Evolutionary conservation across 768 basidiomycete genomes (phyloP).

Genomic region (Sporobolomyces roseus): DNA sequence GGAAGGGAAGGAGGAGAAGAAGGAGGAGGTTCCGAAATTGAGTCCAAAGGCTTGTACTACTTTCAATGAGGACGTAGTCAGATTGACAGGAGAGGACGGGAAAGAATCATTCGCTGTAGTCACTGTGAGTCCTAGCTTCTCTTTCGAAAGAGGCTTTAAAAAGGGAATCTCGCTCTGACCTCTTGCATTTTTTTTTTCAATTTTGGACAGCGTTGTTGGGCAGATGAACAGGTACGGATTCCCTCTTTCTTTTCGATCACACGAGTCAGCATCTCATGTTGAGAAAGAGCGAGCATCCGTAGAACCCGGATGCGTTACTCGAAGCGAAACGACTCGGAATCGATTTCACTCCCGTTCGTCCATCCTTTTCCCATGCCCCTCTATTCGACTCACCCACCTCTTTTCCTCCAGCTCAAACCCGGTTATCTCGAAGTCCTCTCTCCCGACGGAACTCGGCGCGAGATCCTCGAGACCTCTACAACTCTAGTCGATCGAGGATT

Average conservation of each 20-base stretch:
- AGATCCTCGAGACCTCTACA: slow-evolving; percentile 15
- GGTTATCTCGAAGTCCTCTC: slow-evolving; percentile 36
- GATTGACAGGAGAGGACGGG: not conserved
- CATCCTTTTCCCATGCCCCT: too few relatives aligned
- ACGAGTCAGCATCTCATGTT: too few relatives aligned
- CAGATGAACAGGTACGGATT: slow-evolving; percentile 40
- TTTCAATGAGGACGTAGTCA: slow-evolving; percentile 36
- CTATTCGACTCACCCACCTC: not conserved
- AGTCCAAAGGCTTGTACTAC: not conserved
- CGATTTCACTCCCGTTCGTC: slow-evolving; percentile 25
- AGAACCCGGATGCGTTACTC: slow-evolving; percentile 14
- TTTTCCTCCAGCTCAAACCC: slow-evolving; percentile 18
- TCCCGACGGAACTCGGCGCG: slow-evolving; percentile 16
- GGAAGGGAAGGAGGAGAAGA: not conserved
- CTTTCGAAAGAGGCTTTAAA: too few relatives aligned
- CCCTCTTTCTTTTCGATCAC: too few relatives aligned
- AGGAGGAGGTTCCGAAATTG: not conserved
- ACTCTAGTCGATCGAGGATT: slow-evolving; percentile 34
- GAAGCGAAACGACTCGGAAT: slow-evolving; percentile 32
- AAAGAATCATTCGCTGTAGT: slow-evolving; percentile 19
- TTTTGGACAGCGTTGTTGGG: too few relatives aligned
- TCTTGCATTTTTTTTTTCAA: too few relatives aligned
- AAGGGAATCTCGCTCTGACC: too few relatives aligned
- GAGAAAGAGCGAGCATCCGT: too few relatives aligned
- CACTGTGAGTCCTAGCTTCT: too few relatives aligned